A percentile compares a stretch with the other conserved stretches of the same genome.
phyloP scores from a whole-genome alignment of 805 yeast species.

The Teunomyces atbi region DNA sequence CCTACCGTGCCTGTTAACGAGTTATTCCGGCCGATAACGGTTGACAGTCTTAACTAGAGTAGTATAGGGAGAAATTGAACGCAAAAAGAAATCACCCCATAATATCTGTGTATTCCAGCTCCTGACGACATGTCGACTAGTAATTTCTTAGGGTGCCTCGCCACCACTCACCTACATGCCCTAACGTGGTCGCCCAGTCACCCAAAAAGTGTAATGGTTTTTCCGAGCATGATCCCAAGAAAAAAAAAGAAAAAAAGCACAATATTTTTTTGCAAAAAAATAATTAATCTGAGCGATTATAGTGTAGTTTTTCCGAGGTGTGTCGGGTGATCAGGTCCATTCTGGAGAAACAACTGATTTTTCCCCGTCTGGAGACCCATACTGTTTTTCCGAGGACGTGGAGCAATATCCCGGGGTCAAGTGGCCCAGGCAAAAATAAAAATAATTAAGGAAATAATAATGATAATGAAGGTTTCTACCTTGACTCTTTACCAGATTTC shows the following conservation, averaged over 20 bases:
- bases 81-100: neutral
- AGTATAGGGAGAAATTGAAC: neutral
- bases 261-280: neutral
- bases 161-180: neutral
- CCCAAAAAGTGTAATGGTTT: neutral
- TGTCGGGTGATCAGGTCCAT: slow-evolving; percentile 2
- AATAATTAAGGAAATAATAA: neutral
- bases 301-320: neutral
- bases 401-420: neutral
- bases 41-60: neutral
- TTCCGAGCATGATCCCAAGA: neutral
- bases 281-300: neutral
- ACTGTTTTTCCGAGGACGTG: neutral
- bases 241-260: neutral
- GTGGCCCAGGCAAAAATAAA: neutral
- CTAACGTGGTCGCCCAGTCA: neutral
- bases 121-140: neutral
- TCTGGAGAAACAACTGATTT: slow-evolving; percentile 1
- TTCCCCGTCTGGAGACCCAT: neutral
- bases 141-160: neutral
- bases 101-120: neutral
- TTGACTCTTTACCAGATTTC: slow-evolving; percentile 35
- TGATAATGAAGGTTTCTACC: neutral
- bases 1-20: neutral
- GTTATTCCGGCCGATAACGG: neutral